phyloP scores from a whole-genome alignment of 805 yeast species.

The Yarrowia hollandica region DNA sequence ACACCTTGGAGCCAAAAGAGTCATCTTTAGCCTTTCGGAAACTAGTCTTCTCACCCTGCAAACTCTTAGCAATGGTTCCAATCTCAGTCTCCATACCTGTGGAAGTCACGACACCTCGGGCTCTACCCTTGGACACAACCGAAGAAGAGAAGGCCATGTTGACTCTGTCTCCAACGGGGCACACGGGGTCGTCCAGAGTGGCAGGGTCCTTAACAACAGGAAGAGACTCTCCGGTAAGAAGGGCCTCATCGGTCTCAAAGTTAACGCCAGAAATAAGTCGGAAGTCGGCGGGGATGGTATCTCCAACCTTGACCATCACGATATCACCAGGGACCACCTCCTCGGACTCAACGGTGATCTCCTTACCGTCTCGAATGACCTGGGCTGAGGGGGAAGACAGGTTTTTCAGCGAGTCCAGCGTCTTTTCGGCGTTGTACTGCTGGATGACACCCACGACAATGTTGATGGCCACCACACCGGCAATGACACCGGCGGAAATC shows the following conservation, averaged over 20 bases:
- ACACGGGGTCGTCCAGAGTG: constrained; percentile 43
- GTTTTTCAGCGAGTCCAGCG: constrained; percentile 70
- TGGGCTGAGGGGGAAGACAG: constrained; percentile 70
- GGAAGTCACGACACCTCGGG: constrained; percentile 61
- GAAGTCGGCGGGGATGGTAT: constrained; percentile 75
- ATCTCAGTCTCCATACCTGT: constrained; percentile 74
- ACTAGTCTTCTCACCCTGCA: constrained; percentile 48
- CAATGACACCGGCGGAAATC: constrained; percentile 81
- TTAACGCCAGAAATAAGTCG: constrained; percentile 59
- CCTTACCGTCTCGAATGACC: constrained; percentile 61
- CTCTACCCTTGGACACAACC: constrained; percentile 72
- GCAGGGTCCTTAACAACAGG: constrained; percentile 60
- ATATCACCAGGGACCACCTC: constrained; percentile 75
- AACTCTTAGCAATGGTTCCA: constrained; percentile 67
- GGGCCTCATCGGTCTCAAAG: constrained; percentile 70
- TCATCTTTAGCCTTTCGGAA: constrained; percentile 47
- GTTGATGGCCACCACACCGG: constrained; percentile 63
- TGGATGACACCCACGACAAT: constrained; percentile 68
- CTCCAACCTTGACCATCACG: constrained; percentile 64
- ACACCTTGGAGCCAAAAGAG: constrained; percentile 47
- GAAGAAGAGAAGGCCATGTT: constrained; percentile 73
- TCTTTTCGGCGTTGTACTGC: constrained; percentile 72
- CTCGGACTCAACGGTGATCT: constrained; percentile 57
- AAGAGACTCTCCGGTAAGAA: constrained; percentile 65
- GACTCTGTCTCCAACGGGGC: constrained; percentile 69